Percentiles rank a stretch among this genome's conserved stretches.
Evolutionary conservation across 495 filamentous ascomycete species (phyloP).

Genomic region (Staphylotrichum tortipilum): DNA sequence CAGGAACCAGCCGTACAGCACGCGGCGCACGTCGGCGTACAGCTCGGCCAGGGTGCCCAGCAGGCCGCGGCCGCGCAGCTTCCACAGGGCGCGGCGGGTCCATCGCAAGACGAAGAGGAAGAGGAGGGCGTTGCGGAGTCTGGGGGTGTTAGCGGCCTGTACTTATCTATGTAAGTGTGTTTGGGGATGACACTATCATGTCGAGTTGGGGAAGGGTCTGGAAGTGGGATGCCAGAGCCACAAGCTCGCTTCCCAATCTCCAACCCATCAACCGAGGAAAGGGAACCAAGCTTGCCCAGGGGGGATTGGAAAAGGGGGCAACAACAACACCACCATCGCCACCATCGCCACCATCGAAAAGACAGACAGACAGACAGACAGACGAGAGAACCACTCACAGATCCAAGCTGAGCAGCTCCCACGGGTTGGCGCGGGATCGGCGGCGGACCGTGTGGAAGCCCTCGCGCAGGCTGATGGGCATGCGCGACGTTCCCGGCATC

Average conservation of each 20-base stretch:
- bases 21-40: constrained; percentile 59
- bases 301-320: background rate
- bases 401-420: constrained; percentile 65
- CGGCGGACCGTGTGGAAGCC: constrained; percentile 49
- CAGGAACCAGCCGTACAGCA: constrained; percentile 77
- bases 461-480: constrained; percentile 58
- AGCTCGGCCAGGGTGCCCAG: constrained; percentile 67
- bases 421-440: constrained; percentile 46
- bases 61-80: constrained; percentile 80
- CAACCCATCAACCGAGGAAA: no score
- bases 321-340: background rate
- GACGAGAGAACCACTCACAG: constrained; percentile 49
- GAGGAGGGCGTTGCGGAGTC: constrained; percentile 82
- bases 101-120: constrained; percentile 82
- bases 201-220: background rate
- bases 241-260: no score
- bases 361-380: no score
- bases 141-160: constrained; percentile 30
- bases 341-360: no score
- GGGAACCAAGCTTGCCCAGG: no score
- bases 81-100: constrained; percentile 68
- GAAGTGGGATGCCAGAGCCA: background rate
- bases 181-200: no score
- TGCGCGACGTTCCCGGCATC: constrained; percentile 57
- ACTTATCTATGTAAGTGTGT: no score